A percentile compares a stretch with the other conserved stretches of the same genome.
Conservation (phyloP, 345 rosid species). For the Stellera chamaejasme region DNA sequence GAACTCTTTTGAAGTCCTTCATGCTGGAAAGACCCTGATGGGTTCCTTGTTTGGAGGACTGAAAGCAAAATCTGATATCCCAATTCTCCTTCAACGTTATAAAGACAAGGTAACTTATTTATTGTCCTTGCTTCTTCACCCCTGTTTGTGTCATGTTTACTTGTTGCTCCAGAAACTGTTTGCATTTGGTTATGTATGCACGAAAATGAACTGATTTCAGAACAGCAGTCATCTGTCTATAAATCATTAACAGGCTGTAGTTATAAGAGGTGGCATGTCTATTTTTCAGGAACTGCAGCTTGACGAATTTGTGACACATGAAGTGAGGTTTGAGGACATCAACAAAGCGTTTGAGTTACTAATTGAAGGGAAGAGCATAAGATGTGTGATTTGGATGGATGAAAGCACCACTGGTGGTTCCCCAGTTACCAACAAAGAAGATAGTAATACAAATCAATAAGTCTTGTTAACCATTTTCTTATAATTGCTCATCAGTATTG, state of each 20-base stretch:
- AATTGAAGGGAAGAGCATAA: conserved; percentile 46
- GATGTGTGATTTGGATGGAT: conserved; percentile 75
- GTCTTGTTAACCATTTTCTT: too few species aligned
- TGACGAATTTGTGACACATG: conserved; percentile 80
- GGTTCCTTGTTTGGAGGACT: conserved; percentile 78
- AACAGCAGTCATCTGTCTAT: too few species aligned
- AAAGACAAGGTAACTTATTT: conserved; percentile 39
- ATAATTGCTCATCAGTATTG: too few species aligned
- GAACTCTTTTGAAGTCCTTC: conserved; percentile 49
- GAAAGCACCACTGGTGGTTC: conserved; percentile 23
- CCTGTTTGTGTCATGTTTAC: neutral
- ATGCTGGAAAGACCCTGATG: conserved; percentile 38
- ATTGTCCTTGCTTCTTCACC: neutral
- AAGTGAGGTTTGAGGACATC: conserved; percentile 58
- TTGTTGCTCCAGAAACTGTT: neutral
- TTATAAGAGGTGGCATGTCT: neutral
- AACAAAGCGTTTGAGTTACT: conserved; percentile 65
- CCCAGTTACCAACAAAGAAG: too few species aligned
- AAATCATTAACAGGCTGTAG: neutral
- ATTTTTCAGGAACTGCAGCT: conserved; percentile 48
- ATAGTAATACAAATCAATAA: too few species aligned
- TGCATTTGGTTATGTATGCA: too few species aligned
- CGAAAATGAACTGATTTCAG: too few species aligned
- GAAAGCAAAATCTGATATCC: conserved; percentile 76
- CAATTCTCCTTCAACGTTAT: conserved; percentile 62